Evolutionary conservation across 257 asterid species (phyloP).

Genomic region (Agastache rugosa): DNA sequence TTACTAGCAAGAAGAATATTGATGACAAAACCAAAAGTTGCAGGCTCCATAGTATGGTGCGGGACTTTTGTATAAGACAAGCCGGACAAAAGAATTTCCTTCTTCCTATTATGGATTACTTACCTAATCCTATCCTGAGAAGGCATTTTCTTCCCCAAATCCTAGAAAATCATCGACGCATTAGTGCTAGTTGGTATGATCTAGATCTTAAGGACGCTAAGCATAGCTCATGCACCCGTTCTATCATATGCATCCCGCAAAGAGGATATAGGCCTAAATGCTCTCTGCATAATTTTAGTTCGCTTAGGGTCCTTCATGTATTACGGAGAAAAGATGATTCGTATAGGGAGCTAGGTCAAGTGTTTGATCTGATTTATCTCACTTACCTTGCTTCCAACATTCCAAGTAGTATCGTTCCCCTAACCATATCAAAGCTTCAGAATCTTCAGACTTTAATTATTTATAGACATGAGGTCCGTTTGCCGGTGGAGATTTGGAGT

Average conservation of each 20-base stretch:
- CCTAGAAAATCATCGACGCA: not conserved
- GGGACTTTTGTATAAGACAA: not conserved
- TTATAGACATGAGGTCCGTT: not conserved
- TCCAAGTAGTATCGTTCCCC: not conserved
- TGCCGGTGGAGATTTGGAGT: not conserved
- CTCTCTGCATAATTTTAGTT: not conserved
- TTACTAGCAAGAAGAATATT: not conserved
- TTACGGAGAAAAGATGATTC: not conserved
- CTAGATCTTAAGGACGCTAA: not conserved
- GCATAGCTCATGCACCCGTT: not conserved
- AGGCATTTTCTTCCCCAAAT: not conserved
- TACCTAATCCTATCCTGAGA: not conserved
- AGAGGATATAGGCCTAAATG: not conserved
- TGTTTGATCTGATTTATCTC: not conserved
- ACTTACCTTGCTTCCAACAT: slow-evolving; percentile 4
- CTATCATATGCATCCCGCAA: not conserved
- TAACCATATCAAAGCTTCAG: not conserved
- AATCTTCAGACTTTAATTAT: slow-evolving; percentile 3
- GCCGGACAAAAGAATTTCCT: not conserved
- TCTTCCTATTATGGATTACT: not conserved
- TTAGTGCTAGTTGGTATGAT: not conserved
- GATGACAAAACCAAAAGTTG: not conserved
- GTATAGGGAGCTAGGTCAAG: not conserved
- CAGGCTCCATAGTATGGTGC: not conserved
- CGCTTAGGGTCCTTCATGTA: not conserved